Conservation (phyloP, 2,329 filamentous ascomycete species). For the Talaromyces funiculosus region DNA sequence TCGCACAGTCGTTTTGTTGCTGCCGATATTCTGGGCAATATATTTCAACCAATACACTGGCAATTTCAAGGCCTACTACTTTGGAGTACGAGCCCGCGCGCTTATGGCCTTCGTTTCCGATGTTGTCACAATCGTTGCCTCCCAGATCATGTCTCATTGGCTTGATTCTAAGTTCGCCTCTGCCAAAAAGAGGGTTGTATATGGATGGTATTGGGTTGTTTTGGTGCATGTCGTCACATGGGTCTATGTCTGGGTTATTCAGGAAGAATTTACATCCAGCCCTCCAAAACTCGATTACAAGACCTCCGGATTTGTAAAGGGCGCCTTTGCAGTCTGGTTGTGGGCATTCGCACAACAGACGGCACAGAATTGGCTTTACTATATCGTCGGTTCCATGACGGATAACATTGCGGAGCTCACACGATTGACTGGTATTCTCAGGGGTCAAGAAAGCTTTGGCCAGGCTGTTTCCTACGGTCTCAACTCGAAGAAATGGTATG, state of each 20-base stretch:
- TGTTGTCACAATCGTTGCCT: constrained; percentile 40
- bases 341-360: constrained; percentile 49
- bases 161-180: constrained; percentile 40
- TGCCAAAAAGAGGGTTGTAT: constrained; percentile 40
- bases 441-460: constrained; percentile 43
- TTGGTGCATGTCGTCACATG: constrained; percentile 44
- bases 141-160: constrained; percentile 41
- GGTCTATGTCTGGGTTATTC: constrained; percentile 50
- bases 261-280: constrained; percentile 46
- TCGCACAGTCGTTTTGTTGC: constrained; percentile 34
- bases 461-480: constrained; percentile 42
- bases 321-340: constrained; percentile 45
- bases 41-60: constrained; percentile 44
- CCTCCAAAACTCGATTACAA: constrained; percentile 39
- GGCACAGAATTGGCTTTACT: constrained; percentile 54
- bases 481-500: constrained; percentile 41
- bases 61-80: constrained; percentile 48
- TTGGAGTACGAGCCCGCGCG: constrained; percentile 43
- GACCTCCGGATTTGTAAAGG: constrained; percentile 41
- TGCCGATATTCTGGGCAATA: constrained; percentile 42
- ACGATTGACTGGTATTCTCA: constrained; percentile 39
- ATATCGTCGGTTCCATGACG: constrained; percentile 50
- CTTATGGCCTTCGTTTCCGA: constrained; percentile 42
- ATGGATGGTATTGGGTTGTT: constrained; percentile 44
- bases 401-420: constrained; percentile 50